phyloP scores from a whole-genome alignment of 768 basidiomycete genomes.

The Gelatoporia subvermispora region DNA sequence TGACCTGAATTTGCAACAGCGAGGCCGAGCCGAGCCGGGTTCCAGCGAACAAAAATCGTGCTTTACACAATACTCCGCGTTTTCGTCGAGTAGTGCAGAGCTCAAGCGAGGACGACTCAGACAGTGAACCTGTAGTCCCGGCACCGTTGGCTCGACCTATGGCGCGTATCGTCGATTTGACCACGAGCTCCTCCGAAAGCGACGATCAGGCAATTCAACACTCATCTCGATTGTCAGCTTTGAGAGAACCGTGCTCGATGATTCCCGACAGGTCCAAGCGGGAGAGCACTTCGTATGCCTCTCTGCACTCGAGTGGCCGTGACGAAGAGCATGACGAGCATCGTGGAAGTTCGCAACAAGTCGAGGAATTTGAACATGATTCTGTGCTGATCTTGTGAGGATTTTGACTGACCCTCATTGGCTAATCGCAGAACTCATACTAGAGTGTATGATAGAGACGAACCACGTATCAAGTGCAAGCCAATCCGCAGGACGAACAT shows the following conservation, averaged over 20 bases:
- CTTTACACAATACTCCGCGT: background rate
- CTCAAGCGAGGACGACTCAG: slow-evolving; percentile 24
- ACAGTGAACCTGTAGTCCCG: slow-evolving; percentile 23
- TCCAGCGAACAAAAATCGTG: background rate
- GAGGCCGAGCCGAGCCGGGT: background rate
- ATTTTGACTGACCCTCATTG: background rate
- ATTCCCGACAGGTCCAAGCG: no score
- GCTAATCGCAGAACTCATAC: slow-evolving; percentile 16
- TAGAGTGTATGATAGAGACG: slow-evolving; percentile 29
- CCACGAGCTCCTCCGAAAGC: slow-evolving; percentile 6
- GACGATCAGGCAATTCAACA: slow-evolving; percentile 18
- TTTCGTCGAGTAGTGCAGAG: slow-evolving; percentile 8
- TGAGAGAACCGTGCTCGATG: no score
- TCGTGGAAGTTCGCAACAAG: no score
- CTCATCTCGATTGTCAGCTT: background rate
- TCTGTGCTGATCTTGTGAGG: slow-evolving; percentile 24
- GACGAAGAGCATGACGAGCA: slow-evolving; percentile 26
- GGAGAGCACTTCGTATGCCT: background rate
- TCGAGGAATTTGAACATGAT: slow-evolving; percentile 21
- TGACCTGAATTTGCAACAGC: background rate
- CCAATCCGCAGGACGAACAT: slow-evolving; percentile 32
- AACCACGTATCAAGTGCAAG: slow-evolving; percentile 44
- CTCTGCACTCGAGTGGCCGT: slow-evolving; percentile 12
- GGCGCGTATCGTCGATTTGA: slow-evolving; percentile 11
- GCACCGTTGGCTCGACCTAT: background rate